phyloP scores from a whole-genome alignment of 2,329 filamentous ascomycete genomes.

The Cladosporium cucumerinum region DNA sequence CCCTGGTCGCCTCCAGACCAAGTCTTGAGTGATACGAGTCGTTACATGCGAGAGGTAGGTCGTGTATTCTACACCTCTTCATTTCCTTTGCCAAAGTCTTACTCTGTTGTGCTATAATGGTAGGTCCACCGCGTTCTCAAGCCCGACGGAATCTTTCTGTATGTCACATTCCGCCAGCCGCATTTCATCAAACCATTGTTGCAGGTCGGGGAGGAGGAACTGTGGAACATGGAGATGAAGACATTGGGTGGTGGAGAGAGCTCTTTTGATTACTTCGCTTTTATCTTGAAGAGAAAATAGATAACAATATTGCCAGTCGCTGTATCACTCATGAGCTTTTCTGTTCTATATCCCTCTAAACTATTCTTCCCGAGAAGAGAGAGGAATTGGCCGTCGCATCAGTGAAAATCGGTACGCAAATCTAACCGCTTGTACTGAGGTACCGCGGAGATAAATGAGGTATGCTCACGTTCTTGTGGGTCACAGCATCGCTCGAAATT shows the following conservation, averaged over 20 bases:
- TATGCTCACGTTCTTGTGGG: background rate
- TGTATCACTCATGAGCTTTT: background rate
- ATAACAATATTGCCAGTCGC: background rate
- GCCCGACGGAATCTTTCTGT: constrained; percentile 31
- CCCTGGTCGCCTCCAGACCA: constrained; percentile 32
- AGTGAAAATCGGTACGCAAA: background rate
- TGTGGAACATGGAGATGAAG: constrained; percentile 48
- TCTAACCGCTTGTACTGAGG: background rate
- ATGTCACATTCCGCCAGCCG: constrained; percentile 51
- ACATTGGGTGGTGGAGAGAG: constrained; percentile 38
- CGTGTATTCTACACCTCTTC: background rate
- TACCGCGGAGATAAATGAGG: background rate
- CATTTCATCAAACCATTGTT: constrained; percentile 54
- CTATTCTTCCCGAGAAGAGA: background rate
- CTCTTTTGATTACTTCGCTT: constrained; percentile 51
- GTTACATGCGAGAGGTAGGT: constrained; percentile 28
- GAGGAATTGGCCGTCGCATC: background rate
- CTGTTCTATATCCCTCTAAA: background rate
- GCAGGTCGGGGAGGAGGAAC: constrained; percentile 33
- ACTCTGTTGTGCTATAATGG: background rate
- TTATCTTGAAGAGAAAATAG: constrained; percentile 38
- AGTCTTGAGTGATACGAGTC: constrained; percentile 27
- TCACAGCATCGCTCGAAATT: background rate
- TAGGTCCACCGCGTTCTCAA: constrained; percentile 31
- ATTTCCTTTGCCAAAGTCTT: background rate